Evolutionary conservation across 2,329 filamentous ascomycete species (phyloP).

Genomic region (Drechslerella dactyloides): DNA sequence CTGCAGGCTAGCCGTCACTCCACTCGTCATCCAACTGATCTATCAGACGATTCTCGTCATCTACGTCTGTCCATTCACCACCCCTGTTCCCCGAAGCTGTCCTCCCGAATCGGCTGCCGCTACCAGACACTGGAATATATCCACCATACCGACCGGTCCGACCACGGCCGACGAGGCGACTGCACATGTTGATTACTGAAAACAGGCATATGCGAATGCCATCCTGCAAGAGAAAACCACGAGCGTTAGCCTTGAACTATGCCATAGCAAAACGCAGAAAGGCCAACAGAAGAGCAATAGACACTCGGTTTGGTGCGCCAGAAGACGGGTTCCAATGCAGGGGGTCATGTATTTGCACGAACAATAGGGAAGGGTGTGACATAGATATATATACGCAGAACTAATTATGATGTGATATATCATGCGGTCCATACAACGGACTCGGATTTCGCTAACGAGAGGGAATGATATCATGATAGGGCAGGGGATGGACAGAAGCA

Average conservation of each 20-base stretch:
- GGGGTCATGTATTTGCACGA: background rate
- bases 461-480: background rate
- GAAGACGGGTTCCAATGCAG: background rate
- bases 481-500: background rate
- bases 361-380: background rate
- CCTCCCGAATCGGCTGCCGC: constrained; percentile 25
- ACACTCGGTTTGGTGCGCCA: constrained; percentile 4
- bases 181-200: constrained; percentile 19
- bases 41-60: constrained; percentile 49
- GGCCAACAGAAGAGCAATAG: constrained; percentile 7
- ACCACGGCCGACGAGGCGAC: constrained; percentile 22
- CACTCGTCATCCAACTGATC: constrained; percentile 49
- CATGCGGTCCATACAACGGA: background rate
- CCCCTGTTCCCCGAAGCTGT: constrained; percentile 3
- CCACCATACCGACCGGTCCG: constrained; percentile 16
- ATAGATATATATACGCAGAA: background rate
- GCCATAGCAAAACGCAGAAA: constrained; percentile 5
- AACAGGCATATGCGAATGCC: constrained; percentile 30
- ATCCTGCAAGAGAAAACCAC: constrained; percentile 27
- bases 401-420: background rate
- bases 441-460: background rate
- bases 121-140: constrained; percentile 16
- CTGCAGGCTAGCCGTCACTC: constrained; percentile 32
- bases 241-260: constrained; percentile 25
- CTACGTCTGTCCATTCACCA: constrained; percentile 40